Evolutionary conservation across 371 early-diverging fungal species (phyloP), one percentile per base, ranked within the genome.

Genomic region (Nematocida sp.): DNA sequence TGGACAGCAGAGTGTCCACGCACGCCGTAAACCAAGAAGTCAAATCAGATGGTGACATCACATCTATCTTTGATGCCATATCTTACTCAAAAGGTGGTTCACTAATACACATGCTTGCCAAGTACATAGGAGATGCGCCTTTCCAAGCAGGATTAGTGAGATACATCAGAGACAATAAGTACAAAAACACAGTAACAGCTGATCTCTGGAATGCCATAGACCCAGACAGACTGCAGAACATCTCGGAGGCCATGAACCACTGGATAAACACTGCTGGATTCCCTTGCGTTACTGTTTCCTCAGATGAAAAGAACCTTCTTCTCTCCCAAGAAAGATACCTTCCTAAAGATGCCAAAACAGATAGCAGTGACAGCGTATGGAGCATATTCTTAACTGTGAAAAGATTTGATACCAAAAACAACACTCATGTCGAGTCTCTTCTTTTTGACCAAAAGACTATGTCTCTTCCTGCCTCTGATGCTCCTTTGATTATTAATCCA

Each of bases 11-110:
- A 50, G 86, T 89, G n/a, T 87, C 88, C 28, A 88, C 89, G n/a
- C 94, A 94, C 79, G 90, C 93, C 9, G 90, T 95, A 55, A 90
- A 92, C 68, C 92, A 93, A 0, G 86, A 86, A 11, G 93, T 94
- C 16, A 83, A 83, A n/a, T 86, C 89, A 68, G 87, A 91, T 4
- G 82, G 86, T 36, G 89, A 91, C 63, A 89, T 90, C 59, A 81
- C 84, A 55, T 90, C 90, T 76, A 90, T 91, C 28, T 92, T 91
- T 80, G 91, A 91, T 78, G 71, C 71, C 16, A 83, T 85, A 28
- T 80, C 89, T 33, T 94, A 94, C 84, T 85, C 86, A 66, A 95
- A 95, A 82, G 93, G 93, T n/a, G 92, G 91, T 0, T 87, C 88
- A 53, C 88, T 92, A 1, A 91, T 95, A 49, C 86, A 92, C 64